Evolutionary conservation across 352 stramenopile genomes (phyloP), one percentile per base, ranked within the genome.

Genomic region (Globisporangium spiculum): DNA sequence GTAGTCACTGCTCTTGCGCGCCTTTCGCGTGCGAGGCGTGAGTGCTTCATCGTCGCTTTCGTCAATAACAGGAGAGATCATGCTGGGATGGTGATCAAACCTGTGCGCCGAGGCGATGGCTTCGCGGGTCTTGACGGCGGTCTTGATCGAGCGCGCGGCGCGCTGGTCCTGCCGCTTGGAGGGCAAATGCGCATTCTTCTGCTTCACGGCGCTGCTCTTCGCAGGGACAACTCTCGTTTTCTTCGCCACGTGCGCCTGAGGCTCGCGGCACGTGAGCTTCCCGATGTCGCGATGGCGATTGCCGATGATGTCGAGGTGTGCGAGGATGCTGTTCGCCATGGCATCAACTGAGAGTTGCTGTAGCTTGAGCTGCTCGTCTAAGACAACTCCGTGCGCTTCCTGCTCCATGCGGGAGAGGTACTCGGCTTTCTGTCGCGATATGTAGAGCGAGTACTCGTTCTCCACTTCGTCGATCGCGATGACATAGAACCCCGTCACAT

Each of bases 271-370:
- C 7, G 77, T 68, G 12, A 92, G 71, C 16, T 84, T 83, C 0
- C 84, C 81, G n/a, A 89, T 73, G 55, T 87, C 81, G 63, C 84
- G 72, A 30, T 92, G 79, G 41, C 78, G 80, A 69, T 90, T 90
- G 24, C 84, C 84, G n/a, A 84, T 78, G 52, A 92, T 89, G 38
- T 80, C 84, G 44, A 92, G 67, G 36, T 88, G 73, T 3, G 70
- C 55, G n/a, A 89, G 67, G 41, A 92, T 77, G 26, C 74, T 77
- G 52, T 76, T 79, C 5, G 77, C 81, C 59, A 90, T 78, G 3
- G 53, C 69, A 22, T 88, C 82, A 0, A 69, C 38, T 1, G 53
- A 64, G 10, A 71, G 67, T 10, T 32, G 7, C 8, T 41, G 46
- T 5, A 55, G 26, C n/a, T 55, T n/a, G 14, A 27, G 26, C 36